Percentiles rank a stretch among this genome's conserved stretches.
Evolutionary conservation across 495 filamentous ascomycete species (phyloP).

Genomic region (Pyrenopolyporus hunteri): DNA sequence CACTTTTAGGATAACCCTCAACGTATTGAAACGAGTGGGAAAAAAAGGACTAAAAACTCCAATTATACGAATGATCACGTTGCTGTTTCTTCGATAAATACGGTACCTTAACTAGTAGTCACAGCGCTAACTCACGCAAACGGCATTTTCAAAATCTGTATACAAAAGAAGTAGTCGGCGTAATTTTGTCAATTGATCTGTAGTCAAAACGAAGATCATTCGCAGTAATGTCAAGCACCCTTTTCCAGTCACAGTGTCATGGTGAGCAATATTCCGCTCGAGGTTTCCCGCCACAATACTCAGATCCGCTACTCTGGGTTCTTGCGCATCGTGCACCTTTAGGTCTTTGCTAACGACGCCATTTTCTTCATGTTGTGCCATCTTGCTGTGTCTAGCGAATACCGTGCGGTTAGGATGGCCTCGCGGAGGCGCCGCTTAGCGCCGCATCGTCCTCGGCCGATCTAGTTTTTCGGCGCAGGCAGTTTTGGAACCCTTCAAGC

Average conservation of each 20-base stretch:
- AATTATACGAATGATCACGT: too few species aligned
- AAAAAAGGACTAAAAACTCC: too few species aligned
- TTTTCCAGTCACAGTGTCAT: conserved; percentile 65
- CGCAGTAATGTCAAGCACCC: conserved; percentile 63
- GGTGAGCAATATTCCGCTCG: conserved; percentile 66
- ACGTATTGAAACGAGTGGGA: too few species aligned
- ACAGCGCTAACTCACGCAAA: too few species aligned
- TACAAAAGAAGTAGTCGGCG: too few species aligned
- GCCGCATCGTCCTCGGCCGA: conserved; percentile 59
- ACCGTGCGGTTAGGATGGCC: conserved; percentile 57
- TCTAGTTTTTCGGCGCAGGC: conserved; percentile 41
- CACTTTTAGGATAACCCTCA: too few species aligned
- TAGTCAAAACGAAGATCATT: conserved; percentile 54
- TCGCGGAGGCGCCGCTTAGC: conserved; percentile 55
- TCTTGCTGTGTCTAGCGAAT: conserved; percentile 60
- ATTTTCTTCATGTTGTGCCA: conserved; percentile 50
- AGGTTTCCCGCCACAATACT: conserved; percentile 64
- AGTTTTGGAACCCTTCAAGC: conserved; percentile 55
- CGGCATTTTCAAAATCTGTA: too few species aligned
- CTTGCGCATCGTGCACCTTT: conserved; percentile 56
- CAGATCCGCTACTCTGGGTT: conserved; percentile 56
- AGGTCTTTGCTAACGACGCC: conserved; percentile 59
- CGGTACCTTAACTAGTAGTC: too few species aligned
- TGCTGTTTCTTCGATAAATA: too few species aligned
- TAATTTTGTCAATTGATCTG: too few species aligned